phyloP scores from a whole-genome alignment of 2,329 filamentous ascomycete genomes.

The Colletotrichum sp. region DNA sequence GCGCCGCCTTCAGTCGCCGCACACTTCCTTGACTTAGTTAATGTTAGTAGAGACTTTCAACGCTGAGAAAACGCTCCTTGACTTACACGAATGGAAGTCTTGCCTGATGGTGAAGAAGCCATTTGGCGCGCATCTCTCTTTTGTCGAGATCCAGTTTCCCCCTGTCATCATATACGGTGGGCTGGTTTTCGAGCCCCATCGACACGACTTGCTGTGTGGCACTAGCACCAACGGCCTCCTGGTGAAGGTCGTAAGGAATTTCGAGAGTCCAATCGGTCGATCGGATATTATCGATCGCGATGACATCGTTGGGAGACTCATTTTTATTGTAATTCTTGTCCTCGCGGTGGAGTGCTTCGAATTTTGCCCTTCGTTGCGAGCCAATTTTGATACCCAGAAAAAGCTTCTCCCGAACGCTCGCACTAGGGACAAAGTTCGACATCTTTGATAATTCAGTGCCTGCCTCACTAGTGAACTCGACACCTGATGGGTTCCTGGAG shows the following conservation, averaged over 20 bases:
- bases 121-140: not conserved
- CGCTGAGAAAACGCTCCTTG: not conserved
- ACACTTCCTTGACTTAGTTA: not conserved
- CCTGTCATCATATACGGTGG: not conserved
- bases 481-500: not conserved
- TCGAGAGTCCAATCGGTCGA: not conserved
- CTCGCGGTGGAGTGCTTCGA: not conserved
- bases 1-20: not conserved
- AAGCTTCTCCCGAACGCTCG: slow-evolving; percentile 1
- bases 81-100: not conserved
- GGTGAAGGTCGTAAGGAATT: not conserved
- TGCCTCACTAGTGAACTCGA: not conserved
- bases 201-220: not conserved
- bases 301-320: not conserved
- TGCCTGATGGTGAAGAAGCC: not conserved
- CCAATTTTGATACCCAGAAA: not conserved
- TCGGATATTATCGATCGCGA: not conserved
- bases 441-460: not conserved
- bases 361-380: not conserved
- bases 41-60: not conserved
- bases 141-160: not conserved
- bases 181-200: not conserved
- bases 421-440: not conserved
- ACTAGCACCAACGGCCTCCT: not conserved
- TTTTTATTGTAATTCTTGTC: not conserved